Conservation (phyloP, 257 asterid genomes). For the Lavandula angustifolia region DNA sequence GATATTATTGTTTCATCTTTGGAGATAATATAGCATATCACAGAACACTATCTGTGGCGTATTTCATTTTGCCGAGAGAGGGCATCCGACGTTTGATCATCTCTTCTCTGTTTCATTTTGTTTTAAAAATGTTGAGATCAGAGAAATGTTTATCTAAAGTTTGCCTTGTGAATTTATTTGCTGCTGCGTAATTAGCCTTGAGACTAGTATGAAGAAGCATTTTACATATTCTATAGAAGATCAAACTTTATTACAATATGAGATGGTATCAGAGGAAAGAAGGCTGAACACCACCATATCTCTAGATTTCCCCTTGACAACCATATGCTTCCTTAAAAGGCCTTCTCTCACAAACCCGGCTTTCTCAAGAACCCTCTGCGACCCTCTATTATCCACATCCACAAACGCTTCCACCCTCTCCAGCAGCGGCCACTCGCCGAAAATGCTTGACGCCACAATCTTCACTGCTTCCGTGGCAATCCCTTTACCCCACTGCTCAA, state of each 20-base stretch:
- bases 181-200: not conserved
- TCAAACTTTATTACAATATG: not conserved
- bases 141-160: too few species aligned
- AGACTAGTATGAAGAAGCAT: not conserved
- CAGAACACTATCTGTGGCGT: too few species aligned
- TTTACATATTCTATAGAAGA: not conserved
- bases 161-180: too few species aligned
- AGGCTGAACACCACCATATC: conserved; percentile 45
- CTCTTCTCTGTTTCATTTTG: too few species aligned
- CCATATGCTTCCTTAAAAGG: conserved; percentile 36
- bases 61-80: too few species aligned
- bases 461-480: conserved; percentile 45
- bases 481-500: conserved; percentile 58
- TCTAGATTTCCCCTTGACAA: conserved; percentile 32
- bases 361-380: conserved; percentile 57
- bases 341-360: conserved; percentile 52
- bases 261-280: conserved; percentile 25
- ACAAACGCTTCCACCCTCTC: conserved; percentile 55
- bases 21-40: too few species aligned
- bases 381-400: conserved; percentile 42
- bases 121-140: too few species aligned
- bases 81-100: too few species aligned
- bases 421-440: conserved; percentile 42
- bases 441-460: conserved; percentile 39
- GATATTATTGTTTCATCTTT: too few species aligned